These are phyloP conservation scores for Petunia axillaris DNA, from an alignment of 257 asterid genomes.

Conservation along the genomic window DNA sequence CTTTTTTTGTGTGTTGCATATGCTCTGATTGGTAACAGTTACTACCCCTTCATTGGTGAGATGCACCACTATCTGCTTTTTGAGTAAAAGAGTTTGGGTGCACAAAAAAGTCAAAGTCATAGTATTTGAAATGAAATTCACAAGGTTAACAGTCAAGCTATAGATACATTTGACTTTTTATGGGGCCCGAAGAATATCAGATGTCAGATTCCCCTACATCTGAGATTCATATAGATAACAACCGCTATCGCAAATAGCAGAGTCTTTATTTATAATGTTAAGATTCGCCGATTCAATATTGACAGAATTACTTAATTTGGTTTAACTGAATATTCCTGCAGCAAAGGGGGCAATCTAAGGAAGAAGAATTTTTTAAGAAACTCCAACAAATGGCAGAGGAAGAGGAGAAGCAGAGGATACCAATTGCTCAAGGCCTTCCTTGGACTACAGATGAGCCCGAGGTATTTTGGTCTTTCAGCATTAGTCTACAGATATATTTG, in stretches of 20 bases:
- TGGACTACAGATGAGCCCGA: conserved; percentile 98
- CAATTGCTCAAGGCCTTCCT: conserved; percentile 95
- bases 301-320: conserved; percentile 7
- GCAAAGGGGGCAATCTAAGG: conserved; percentile 90
- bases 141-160: too few species aligned
- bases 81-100: too few species aligned
- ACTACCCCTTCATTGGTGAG: neutral
- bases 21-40: neutral
- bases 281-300: neutral
- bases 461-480: conserved; percentile 47
- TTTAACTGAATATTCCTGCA: conserved; percentile 35
- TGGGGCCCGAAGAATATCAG: too few species aligned
- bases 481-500: neutral
- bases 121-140: too few species aligned
- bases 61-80: neutral
- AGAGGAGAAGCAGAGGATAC: conserved; percentile 81
- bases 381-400: conserved; percentile 72
- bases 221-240: too few species aligned
- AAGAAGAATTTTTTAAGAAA: conserved; percentile 78
- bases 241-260: too few species aligned
- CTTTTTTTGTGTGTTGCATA: neutral
- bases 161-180: too few species aligned
- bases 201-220: too few species aligned
- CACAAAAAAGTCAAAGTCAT: too few species aligned
- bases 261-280: neutral